Conservation (phyloP, 2,329 filamentous ascomycete species). For the Aspergillus sclerotialis region DNA sequence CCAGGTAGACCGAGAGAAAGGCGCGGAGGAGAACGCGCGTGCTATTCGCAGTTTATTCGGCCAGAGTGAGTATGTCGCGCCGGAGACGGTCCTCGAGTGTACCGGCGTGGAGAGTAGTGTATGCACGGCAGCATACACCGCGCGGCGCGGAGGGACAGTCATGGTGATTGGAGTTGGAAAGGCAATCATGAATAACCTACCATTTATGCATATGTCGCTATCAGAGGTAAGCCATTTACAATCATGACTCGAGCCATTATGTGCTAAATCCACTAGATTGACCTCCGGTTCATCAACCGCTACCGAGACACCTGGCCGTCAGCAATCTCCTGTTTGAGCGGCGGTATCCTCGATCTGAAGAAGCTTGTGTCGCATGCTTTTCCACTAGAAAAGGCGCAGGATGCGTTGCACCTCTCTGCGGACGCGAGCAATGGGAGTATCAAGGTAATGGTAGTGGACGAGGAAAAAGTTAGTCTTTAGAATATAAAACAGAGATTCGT, state of each 20-base stretch:
- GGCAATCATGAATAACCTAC: constrained; percentile 57
- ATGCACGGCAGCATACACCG: constrained; percentile 51
- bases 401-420: constrained; percentile 49
- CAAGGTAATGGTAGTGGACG: constrained; percentile 55
- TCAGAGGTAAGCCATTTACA: constrained; percentile 37
- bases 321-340: constrained; percentile 54
- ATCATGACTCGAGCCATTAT: not conserved
- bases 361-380: constrained; percentile 58
- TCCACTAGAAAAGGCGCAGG: constrained; percentile 53
- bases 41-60: constrained; percentile 51
- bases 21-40: constrained; percentile 44
- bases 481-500: not conserved
- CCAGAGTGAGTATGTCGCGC: constrained; percentile 48
- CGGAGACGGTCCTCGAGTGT: constrained; percentile 56
- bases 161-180: constrained; percentile 60
- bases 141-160: constrained; percentile 52
- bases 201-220: constrained; percentile 60
- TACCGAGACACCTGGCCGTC: constrained; percentile 65
- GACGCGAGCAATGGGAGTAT: constrained; percentile 50
- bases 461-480: constrained; percentile 21
- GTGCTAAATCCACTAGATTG: constrained; percentile 42
- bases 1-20: constrained; percentile 42
- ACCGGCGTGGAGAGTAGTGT: constrained; percentile 61
- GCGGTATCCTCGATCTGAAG: constrained; percentile 55
- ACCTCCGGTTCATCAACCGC: constrained; percentile 64